phyloP scores from a whole-genome alignment of 1,284 basidiomycete species.

The Exsudoporus floridanus region DNA sequence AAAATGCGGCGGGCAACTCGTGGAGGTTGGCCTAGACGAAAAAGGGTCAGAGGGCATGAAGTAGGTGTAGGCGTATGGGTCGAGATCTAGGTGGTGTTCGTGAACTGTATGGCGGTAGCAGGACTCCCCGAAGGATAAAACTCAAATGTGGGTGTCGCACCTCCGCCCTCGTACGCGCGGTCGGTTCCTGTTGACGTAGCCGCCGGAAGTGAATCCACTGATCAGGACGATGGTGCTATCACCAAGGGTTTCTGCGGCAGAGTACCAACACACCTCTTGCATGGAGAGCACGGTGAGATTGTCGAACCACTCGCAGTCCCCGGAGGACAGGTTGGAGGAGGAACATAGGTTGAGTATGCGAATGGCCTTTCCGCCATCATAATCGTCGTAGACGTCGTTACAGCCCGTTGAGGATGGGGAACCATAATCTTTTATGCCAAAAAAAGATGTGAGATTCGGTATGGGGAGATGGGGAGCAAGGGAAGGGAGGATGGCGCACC shows the following conservation, averaged over 20 bases:
- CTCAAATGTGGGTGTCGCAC: conserved; percentile 37
- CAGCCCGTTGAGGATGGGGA: conserved; percentile 31
- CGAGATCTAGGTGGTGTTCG: conserved; percentile 42
- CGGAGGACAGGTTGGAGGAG: conserved; percentile 43
- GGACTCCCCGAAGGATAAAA: conserved; percentile 47
- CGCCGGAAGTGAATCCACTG: too few relatives aligned
- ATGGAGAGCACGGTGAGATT: conserved; percentile 66
- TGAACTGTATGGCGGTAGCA: conserved; percentile 43
- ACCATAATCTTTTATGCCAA: conserved; percentile 41
- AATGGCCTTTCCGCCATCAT: conserved; percentile 59
- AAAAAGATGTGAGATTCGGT: too few relatives aligned
- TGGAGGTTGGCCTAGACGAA: conserved; percentile 57
- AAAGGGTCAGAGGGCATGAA: conserved; percentile 52
- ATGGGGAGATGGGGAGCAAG: conserved; percentile 8
- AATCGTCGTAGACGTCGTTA: conserved; percentile 60
- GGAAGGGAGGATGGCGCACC: conserved; percentile 2
- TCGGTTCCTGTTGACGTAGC: conserved; percentile 80
- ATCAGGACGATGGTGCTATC: too few relatives aligned
- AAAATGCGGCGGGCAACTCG: conserved; percentile 14
- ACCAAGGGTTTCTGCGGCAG: conserved; percentile 71
- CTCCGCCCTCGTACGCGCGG: conserved; percentile 57
- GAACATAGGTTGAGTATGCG: conserved; percentile 75
- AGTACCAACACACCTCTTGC: conserved; percentile 82
- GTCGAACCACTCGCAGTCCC: conserved; percentile 78
- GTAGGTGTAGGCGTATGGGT: conserved; percentile 58